Base-by-base conservation (phyloP, 1,284 basidiomycete species). In the Puccinia triticina region DNA sequence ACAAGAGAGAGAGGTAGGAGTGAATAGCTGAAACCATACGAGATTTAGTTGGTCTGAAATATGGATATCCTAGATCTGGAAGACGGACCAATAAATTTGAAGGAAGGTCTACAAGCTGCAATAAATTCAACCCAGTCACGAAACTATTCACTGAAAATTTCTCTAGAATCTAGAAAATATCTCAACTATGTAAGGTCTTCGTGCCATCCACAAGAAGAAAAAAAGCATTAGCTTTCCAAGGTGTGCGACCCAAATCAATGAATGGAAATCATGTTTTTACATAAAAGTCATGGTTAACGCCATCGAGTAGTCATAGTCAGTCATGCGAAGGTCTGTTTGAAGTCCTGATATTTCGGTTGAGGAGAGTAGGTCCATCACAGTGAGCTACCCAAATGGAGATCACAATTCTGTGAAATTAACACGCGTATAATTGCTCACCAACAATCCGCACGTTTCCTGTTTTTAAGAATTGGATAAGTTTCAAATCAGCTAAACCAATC, bases 241-340 rank as follows among this genome's bases (percentile, higher is more conserved):
- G 16, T 40, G 34, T 18, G 2, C 16, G 16, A 66, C 2, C 34
- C 23, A 4, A 23, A 37, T 11, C 61, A 40, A 40, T 34, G 59
- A 32, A 64, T 2, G 29, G 2, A 69, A 69, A 40, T n/a, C 48
- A 3, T 53, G 14, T 14, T 43, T 37, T 46, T 61, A 76, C 74
- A 76, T 46, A 43, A 46, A 76, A 43, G 74, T 76, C 53, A 61
- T 21, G 7, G 74, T 76, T n/a, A 76, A 46, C 11, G 74, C 74
- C 50, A 76, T 76, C 23, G 53, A 76, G 40, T 61, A 76, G 18
- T 76, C 53, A 32, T 37, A n/a, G 57, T 76, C 74, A 1, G 55
- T 26, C 74, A 76, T 37, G 21, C 64, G 2, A 40, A 76, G 74
- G 26, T 61, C 57, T 46, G 61, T 76, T 46, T 76, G 74, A 3